Base-by-base conservation (phyloP, 495 filamentous ascomycete genomes). In the Lasiosphaeris hirsuta region DNA sequence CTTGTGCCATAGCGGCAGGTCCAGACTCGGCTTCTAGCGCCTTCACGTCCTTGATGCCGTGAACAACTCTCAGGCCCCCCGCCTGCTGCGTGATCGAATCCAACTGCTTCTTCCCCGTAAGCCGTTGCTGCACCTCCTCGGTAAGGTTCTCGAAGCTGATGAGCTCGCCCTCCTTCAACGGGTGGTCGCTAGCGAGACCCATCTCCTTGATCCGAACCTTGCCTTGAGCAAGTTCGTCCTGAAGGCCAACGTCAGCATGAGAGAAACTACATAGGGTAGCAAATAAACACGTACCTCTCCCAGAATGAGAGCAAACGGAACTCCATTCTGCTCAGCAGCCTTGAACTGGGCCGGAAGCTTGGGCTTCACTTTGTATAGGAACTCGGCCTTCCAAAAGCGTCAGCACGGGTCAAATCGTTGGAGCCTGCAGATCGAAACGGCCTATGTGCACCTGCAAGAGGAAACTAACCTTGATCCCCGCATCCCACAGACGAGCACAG, bases 291-390 rank as follows among this genome's bases (percentile, higher is more conserved):
- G 1, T 54, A 54, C 52, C 30, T 92, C 87, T 39, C 90, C 91
- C 2, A 96, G 77, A 54, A 96, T 92, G 11, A 95, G 78, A 3
- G 80, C 89, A 63, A 91, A 84, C 7, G 89, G 90, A 7, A 92
- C 80, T 17, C 83, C 76, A 23, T 57, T 57, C 17, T 46, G 49
- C 60, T 93, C 89, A 30, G 90, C 88, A 15, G 82, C 82, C 71
- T 92, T 89, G 79, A 95, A 93, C 72, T 96, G 91, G 46, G 83
- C 77, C 9, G 79, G 84, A 2, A 90, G 77, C 62, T 87, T 91
- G 10, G 90, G 87, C 75, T 95, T 95, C 54, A 85, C 78, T 69
- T 93, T 94, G 69, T 84, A 85, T 38, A 80, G 74, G 72, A 89
- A 94, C 66, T 95, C 90, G 52, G 91, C 86, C 75, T 63, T 41